Percentiles rank a stretch among this genome's conserved stretches.
Conservation (phyloP, 768 basidiomycete species). For the Calocera viscosa region DNA sequence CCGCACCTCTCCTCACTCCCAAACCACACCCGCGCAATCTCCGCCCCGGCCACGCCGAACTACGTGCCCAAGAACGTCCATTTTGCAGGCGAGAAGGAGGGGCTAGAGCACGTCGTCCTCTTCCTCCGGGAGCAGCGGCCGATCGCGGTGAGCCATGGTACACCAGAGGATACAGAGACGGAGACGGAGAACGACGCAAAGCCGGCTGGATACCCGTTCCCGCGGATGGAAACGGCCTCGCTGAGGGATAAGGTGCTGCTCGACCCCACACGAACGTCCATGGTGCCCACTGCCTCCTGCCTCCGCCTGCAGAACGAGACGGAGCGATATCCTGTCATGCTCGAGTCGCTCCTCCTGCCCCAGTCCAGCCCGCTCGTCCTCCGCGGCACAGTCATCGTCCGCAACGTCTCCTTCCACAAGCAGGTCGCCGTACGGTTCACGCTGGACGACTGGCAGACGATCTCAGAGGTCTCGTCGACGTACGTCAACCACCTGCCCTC, state of each 20-base stretch:
- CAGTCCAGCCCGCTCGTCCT: slow-evolving; percentile 37
- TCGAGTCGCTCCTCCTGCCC: slow-evolving; percentile 32
- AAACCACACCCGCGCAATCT: slow-evolving; percentile 2
- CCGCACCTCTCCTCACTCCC: slow-evolving; percentile 12
- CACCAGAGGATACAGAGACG: slow-evolving; percentile 2
- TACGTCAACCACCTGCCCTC: slow-evolving; percentile 36
- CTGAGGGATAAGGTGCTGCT: not conserved
- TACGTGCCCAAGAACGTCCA: slow-evolving; percentile 2
- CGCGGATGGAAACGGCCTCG: not conserved
- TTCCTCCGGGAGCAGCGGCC: not conserved
- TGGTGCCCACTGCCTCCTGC: not conserved
- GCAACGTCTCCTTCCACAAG: slow-evolving; percentile 80
- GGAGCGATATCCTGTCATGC: slow-evolving; percentile 27
- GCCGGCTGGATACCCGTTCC: not conserved
- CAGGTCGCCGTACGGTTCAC: slow-evolving; percentile 83
- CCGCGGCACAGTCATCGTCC: slow-evolving; percentile 60
- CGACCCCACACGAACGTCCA: not conserved
- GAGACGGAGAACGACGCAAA: slow-evolving; percentile 1
- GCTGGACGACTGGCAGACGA: slow-evolving; percentile 90
- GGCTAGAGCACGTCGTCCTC: slow-evolving; percentile 2
- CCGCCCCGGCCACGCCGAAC: slow-evolving; percentile 3
- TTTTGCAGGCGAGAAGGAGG: slow-evolving; percentile 3
- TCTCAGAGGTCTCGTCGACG: slow-evolving; percentile 75
- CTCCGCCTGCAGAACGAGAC: not conserved
- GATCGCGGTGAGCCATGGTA: not conserved